Conservation (phyloP, 257 asterid genomes). For the Thymus mandschuricus region DNA sequence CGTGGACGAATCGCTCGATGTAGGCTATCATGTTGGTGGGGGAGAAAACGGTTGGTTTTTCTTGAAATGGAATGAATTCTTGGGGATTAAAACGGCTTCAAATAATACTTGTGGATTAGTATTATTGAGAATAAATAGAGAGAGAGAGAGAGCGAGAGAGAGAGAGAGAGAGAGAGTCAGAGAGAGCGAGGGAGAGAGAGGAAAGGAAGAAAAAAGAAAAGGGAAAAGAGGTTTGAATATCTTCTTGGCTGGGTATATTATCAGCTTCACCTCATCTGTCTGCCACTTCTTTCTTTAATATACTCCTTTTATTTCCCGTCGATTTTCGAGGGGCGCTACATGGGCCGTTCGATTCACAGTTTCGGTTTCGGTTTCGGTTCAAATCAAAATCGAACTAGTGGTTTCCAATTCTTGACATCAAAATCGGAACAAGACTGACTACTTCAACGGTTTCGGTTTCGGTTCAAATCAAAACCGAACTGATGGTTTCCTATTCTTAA, state of each 20-base stretch:
- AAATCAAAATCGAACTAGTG: too few species aligned
- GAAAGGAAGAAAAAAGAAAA: background rate
- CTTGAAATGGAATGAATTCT: conserved; percentile 30
- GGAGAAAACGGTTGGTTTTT: background rate
- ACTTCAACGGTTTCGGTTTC: too few species aligned
- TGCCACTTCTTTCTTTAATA: conserved; percentile 56
- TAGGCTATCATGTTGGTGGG: conserved; percentile 61
- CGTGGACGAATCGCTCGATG: conserved; percentile 61
- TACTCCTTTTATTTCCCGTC: too few species aligned
- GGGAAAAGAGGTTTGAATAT: conserved; percentile 36
- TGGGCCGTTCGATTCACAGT: too few species aligned
- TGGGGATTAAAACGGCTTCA: conserved; percentile 24
- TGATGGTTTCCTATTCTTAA: too few species aligned
- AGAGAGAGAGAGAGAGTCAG: background rate
- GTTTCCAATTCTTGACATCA: too few species aligned
- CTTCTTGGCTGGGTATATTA: conserved; percentile 41
- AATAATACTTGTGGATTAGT: conserved; percentile 12
- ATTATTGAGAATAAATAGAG: conserved; percentile 34
- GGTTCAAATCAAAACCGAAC: too few species aligned
- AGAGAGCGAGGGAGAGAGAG: too few species aligned
- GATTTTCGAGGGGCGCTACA: too few species aligned
- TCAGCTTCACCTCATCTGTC: conserved; percentile 59
- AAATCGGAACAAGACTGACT: too few species aligned
- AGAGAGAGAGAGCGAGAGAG: conserved; percentile 8
- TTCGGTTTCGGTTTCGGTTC: too few species aligned